Evolutionary conservation across 495 filamentous ascomycete genomes (phyloP).

Genomic region (Daldinia bambusicola): DNA sequence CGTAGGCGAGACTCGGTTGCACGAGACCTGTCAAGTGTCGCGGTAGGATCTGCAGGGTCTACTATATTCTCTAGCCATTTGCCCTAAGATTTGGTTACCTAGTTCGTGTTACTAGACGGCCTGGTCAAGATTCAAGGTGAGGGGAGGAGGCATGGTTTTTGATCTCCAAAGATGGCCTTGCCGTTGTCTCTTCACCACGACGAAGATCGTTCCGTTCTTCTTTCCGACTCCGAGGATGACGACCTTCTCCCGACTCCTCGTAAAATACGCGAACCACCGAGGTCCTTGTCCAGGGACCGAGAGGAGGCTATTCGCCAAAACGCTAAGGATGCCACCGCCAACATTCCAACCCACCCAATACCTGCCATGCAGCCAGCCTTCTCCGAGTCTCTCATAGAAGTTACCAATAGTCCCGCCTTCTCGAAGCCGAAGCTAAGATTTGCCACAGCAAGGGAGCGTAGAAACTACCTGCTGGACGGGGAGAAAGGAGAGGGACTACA

Average conservation of each 20-base stretch:
- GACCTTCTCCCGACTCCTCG: slow-evolving; percentile 44
- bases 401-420: slow-evolving; percentile 59
- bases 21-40: slow-evolving; percentile 36
- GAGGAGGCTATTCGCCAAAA: slow-evolving; percentile 45
- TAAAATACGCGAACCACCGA: slow-evolving; percentile 21
- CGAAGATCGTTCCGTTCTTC: slow-evolving; percentile 47
- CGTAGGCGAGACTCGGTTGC: slow-evolving; percentile 22
- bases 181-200: slow-evolving; percentile 48
- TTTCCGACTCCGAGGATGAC: slow-evolving; percentile 49
- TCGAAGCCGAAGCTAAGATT: slow-evolving; percentile 63
- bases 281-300: slow-evolving; percentile 27
- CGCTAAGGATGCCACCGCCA: slow-evolving; percentile 45
- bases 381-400: slow-evolving; percentile 88
- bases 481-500: slow-evolving; percentile 67
- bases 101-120: slow-evolving; percentile 21
- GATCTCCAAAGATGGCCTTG: slow-evolving; percentile 42
- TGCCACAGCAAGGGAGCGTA: slow-evolving; percentile 71
- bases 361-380: slow-evolving; percentile 89
- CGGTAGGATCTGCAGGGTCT: slow-evolving; percentile 22
- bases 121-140: slow-evolving; percentile 31
- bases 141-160: slow-evolving; percentile 33
- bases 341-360: slow-evolving; percentile 78
- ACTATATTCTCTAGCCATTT: slow-evolving; percentile 19
- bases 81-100: slow-evolving; percentile 20
- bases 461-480: slow-evolving; percentile 74